Evolutionary conservation across 495 filamentous ascomycete genomes (phyloP).

Genomic region (Beverwykella pulmonaria): DNA sequence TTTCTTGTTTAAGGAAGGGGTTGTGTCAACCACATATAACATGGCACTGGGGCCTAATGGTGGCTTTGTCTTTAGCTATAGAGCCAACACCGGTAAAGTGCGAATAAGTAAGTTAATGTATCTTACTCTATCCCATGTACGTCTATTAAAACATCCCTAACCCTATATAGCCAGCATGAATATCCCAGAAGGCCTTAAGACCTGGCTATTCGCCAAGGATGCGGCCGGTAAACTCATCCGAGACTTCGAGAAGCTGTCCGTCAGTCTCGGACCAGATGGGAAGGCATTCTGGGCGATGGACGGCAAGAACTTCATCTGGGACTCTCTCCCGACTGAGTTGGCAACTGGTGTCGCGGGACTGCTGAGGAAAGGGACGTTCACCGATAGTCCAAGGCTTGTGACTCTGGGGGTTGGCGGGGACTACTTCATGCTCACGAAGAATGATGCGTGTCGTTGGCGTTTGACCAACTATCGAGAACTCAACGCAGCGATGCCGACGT

Average conservation of each 20-base stretch:
- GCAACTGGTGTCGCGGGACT: background rate
- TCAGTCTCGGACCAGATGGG: slow-evolving; percentile 2
- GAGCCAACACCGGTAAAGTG: too few species aligned
- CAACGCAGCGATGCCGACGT: slow-evolving; percentile 2
- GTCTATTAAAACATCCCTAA: too few species aligned
- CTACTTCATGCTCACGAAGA: slow-evolving; percentile 1
- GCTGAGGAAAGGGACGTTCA: background rate
- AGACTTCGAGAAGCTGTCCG: slow-evolving; percentile 4
- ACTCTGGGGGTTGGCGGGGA: background rate
- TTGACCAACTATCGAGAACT: slow-evolving; percentile 1
- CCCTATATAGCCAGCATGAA: too few species aligned
- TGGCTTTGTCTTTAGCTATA: too few species aligned
- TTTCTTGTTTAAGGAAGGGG: too few species aligned
- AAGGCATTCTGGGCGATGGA: slow-evolving; percentile 4
- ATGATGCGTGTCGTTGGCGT: background rate
- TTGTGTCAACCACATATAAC: too few species aligned
- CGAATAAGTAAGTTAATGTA: too few species aligned
- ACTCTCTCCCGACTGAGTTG: background rate
- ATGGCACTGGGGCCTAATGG: too few species aligned
- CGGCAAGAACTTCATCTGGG: slow-evolving; percentile 4
- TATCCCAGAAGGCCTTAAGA: background rate
- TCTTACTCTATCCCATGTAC: too few species aligned
- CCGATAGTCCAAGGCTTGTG: slow-evolving; percentile 3
- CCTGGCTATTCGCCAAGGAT: background rate
- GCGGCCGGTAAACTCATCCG: slow-evolving; percentile 4